These are phyloP conservation scores for Domatiomyces globalis DNA, from an alignment of 2,329 filamentous ascomycete genomes.

Conservation along the genomic window DNA sequence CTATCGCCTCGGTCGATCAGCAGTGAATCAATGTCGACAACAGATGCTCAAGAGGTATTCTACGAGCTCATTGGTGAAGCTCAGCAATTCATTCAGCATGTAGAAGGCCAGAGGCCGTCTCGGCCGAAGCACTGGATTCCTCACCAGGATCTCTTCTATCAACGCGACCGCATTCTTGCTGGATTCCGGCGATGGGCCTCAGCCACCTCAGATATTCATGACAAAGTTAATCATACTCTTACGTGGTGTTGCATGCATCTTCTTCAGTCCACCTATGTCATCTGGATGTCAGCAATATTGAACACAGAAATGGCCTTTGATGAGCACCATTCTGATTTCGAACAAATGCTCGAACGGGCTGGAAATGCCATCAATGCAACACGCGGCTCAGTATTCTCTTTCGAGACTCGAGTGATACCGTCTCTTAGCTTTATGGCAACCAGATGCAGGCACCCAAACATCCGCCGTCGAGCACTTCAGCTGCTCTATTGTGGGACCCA, in stretches of 20 bases:
- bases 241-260: no score
- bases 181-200: not conserved
- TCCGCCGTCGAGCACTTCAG: conserved; percentile 7
- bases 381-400: not conserved
- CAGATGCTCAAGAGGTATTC: conserved; percentile 3
- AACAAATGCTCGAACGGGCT: conserved; percentile 2
- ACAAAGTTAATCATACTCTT: not conserved
- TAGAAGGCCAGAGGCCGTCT: conserved; percentile 1
- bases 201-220: not conserved
- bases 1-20: not conserved
- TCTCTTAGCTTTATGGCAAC: conserved; percentile 3
- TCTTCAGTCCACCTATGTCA: conserved; percentile 3
- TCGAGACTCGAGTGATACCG: conserved; percentile 11
- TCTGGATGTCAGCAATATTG: conserved; percentile 2
- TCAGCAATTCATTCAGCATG: conserved; percentile 4
- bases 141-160: not conserved
- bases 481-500: conserved; percentile 1
- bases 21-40: not conserved
- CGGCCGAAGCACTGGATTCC: conserved; percentile 7
- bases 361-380: not conserved
- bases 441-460: conserved; percentile 7
- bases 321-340: conserved; percentile 1
- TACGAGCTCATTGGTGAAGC: conserved; percentile 3
- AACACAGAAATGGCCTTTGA: conserved; percentile 1
- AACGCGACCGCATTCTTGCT: conserved; percentile 1